Percentiles rank a stretch among this genome's conserved stretches.
Conservation (phyloP, 371 early-diverging fungal genomes). For the Lichtheimia hyalospora region DNA sequence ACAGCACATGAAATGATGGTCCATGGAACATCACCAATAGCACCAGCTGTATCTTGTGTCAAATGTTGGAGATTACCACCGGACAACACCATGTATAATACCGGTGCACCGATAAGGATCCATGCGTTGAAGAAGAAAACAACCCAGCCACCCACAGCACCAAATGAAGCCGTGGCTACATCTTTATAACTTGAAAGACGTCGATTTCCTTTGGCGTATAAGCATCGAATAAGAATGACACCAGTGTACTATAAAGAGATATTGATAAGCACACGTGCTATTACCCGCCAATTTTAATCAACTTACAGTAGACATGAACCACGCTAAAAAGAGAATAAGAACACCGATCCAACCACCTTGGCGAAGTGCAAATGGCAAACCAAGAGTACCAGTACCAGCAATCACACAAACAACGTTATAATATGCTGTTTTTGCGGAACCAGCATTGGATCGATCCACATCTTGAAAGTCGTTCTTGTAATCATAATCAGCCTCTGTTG, state of each 20-base stretch:
- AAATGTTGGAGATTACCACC: conserved; percentile 50
- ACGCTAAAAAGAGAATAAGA: conserved; percentile 71
- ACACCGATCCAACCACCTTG: conserved; percentile 84
- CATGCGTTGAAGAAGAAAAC: conserved; percentile 58
- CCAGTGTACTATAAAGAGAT: conserved; percentile 25
- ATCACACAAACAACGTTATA: conserved; percentile 73
- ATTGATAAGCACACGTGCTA: neutral
- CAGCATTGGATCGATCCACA: conserved; percentile 12
- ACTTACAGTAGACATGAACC: conserved; percentile 67
- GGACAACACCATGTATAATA: conserved; percentile 56
- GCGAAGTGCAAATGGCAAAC: conserved; percentile 75
- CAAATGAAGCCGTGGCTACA: conserved; percentile 29
- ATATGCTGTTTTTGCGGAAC: conserved; percentile 44
- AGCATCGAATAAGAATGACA: conserved; percentile 36
- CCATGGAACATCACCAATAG: conserved; percentile 48
- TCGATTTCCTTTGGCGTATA: conserved; percentile 37
- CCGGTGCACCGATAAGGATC: conserved; percentile 53
- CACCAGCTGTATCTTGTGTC: conserved; percentile 30
- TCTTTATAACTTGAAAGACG: conserved; percentile 42
- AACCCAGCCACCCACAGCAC: conserved; percentile 38
- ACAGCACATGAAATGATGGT: conserved; percentile 62
- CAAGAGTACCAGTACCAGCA: conserved; percentile 82
- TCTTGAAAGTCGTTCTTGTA: conserved; percentile 14
- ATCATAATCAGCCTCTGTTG: conserved; percentile 5
- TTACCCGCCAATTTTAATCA: neutral